Evolutionary conservation across 164 flowering plant genomes (phyloP).

Genomic region (Houttuynia cordata): DNA sequence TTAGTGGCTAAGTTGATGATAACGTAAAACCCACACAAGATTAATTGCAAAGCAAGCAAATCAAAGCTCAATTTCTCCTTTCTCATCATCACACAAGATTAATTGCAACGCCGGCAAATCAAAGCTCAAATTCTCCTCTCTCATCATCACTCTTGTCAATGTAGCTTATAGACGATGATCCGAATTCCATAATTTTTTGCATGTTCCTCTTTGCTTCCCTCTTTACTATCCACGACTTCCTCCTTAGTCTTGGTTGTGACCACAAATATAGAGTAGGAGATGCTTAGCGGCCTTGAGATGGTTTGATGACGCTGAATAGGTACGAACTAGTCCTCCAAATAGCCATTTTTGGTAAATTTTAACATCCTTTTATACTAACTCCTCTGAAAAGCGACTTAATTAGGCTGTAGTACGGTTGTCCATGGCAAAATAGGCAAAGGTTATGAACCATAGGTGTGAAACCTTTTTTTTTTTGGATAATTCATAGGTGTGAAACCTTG

Average conservation of each 20-base stretch:
- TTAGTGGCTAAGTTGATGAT: constrained; percentile 46
- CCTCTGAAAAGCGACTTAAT: constrained; percentile 29
- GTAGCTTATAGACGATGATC: constrained; percentile 19
- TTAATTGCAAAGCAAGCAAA: constrained; percentile 29
- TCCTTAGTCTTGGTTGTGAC: constrained; percentile 47
- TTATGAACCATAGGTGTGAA: constrained; percentile 54
- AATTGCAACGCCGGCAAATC: too few relatives aligned
- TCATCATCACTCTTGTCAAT: too few relatives aligned
- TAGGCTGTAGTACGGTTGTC: constrained; percentile 23
- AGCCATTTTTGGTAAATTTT: constrained; percentile 15
- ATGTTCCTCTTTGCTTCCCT: constrained; percentile 19
- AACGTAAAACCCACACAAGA: constrained; percentile 32
- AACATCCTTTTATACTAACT: constrained; percentile 45
- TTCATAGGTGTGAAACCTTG: too few relatives aligned
- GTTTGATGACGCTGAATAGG: constrained; percentile 43
- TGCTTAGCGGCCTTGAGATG: constrained; percentile 24
- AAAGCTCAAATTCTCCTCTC: too few relatives aligned
- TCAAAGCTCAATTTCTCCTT: background rate
- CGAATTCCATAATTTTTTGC: constrained; percentile 27
- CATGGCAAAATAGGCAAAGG: constrained; percentile 38
- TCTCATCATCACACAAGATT: constrained; percentile 1
- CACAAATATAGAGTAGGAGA: constrained; percentile 25
- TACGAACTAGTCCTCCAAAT: constrained; percentile 47
- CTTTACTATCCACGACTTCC: constrained; percentile 20
- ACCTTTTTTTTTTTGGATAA: too few relatives aligned